Base-by-base conservation (phyloP, 2,329 filamentous ascomycete species). In the Penicillium olsonii region DNA sequence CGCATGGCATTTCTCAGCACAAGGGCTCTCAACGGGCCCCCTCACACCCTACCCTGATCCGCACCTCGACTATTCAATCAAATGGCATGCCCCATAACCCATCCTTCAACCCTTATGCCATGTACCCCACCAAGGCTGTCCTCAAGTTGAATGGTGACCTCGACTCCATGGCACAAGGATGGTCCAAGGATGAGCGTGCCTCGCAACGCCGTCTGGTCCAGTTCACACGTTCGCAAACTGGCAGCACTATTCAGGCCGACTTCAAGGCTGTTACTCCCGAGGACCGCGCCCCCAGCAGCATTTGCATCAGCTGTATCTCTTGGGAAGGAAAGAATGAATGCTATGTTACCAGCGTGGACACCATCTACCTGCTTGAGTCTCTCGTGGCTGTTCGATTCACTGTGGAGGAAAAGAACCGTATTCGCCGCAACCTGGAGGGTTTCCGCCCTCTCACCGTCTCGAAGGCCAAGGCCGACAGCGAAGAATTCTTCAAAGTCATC, bases 401-500 rank as follows among this genome's bases (percentile, higher is more conserved):
- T 0, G 92, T 97, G 4, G 92, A 97, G 68, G 94, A 97, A 77
- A 99, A 97, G 83, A 99, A 99, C 71, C 85, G 94, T 44, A 97
- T 99, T 62, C 87, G 94, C 24, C 85, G 94, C 55, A 99, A 99
- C 65, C 78, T 99, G 27, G 94, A 99, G 69, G 92, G 92, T 0
- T 97, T 96, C 76, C 86, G 90, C 29, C 94, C 94, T 1, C 75
- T 90, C 56, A 99, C 94, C 0, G 91, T 99, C 15, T 96, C 91
- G 60, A 99, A 99, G 73, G 85, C 86, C 50, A 96, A 95, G 73
- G 67, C 85, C 1, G 92, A 97, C 52, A 96, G 89, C 68, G 92
- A 97, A 69, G 90, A 95, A 47, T 97, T 97, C 72, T 97, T 97
- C 84, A 96, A 96, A 76, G 82, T 96, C 63, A 97, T 99, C 74